Percentiles rank a stretch among this genome's conserved stretches.
phyloP scores from a whole-genome alignment of 2,329 filamentous ascomycete species.

The Colletotrichum aenigma region DNA sequence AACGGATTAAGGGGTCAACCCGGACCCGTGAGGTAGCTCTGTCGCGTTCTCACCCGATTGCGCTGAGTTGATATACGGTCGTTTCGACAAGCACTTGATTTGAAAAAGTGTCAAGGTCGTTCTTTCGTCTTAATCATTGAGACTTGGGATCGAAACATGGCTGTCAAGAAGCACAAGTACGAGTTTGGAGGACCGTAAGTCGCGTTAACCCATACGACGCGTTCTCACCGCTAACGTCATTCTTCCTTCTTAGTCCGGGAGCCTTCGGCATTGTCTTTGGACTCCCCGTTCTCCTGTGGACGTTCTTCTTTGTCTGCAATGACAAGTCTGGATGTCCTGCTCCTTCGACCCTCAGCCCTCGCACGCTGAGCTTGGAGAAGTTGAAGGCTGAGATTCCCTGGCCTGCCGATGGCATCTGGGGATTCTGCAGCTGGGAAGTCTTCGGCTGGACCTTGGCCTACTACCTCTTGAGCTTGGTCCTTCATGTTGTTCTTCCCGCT shows the following conservation, averaged over 20 bases:
- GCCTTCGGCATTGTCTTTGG: conserved; percentile 76
- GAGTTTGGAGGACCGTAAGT: conserved; percentile 39
- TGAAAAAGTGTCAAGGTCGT: background rate
- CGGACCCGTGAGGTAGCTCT: background rate
- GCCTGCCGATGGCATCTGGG: conserved; percentile 69
- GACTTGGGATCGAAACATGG: background rate
- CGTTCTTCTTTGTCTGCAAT: conserved; percentile 82
- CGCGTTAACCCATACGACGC: background rate
- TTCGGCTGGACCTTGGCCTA: conserved; percentile 73
- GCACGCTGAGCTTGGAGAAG: conserved; percentile 67
- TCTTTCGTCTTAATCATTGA: background rate
- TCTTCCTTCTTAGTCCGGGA: conserved; percentile 59
- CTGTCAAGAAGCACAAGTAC: conserved; percentile 24
- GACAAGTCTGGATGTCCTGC: conserved; percentile 86
- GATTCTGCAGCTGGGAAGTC: conserved; percentile 69
- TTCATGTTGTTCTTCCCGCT: conserved; percentile 77
- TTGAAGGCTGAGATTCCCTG: conserved; percentile 80
- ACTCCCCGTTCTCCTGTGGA: conserved; percentile 75
- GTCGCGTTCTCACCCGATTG: background rate
- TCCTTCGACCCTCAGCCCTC: conserved; percentile 73
- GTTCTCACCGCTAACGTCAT: background rate
- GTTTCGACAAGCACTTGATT: background rate
- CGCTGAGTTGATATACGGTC: background rate
- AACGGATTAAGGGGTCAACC: conserved; percentile 3
- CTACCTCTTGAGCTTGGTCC: conserved; percentile 73